Conservation (phyloP, 208 protist species). For the Crithidia mellificae region DNA sequence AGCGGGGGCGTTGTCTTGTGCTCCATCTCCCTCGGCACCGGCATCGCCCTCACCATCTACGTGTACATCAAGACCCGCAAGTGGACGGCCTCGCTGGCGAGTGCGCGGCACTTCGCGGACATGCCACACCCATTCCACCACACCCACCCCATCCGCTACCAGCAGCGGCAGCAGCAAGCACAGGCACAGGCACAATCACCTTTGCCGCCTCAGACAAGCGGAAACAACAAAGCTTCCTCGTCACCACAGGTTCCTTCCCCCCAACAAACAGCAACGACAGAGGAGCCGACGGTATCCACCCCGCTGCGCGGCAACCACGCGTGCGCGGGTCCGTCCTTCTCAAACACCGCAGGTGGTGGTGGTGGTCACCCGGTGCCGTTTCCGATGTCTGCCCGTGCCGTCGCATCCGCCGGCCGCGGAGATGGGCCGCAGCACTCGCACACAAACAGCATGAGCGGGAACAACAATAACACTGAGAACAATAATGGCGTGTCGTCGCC, state of each 20-base stretch:
- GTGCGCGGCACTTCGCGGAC: conserved; percentile 34
- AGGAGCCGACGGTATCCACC: not conserved
- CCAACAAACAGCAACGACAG: not conserved
- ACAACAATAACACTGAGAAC: not conserved
- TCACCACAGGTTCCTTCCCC: not conserved
- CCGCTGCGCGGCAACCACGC: conserved; percentile 1
- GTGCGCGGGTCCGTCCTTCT: not conserved
- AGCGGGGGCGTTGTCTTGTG: conserved; percentile 50
- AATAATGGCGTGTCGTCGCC: not conserved
- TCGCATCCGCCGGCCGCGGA: no score
- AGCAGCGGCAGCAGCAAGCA: conserved; percentile 4
- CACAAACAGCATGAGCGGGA: not conserved
- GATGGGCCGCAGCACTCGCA: no score
- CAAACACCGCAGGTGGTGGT: no score
- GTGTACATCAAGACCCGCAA: conserved; percentile 48
- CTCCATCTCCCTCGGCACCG: conserved; percentile 48
- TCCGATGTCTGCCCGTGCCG: not conserved
- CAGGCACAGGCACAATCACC: not conserved
- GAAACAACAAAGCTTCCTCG: no score
- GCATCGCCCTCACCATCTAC: conserved; percentile 42
- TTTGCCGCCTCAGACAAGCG: not conserved
- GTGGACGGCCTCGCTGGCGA: conserved; percentile 59
- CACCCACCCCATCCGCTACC: not conserved
- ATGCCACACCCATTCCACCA: conserved; percentile 14
- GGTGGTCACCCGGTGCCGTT: not conserved